Conservation (phyloP, 2,329 filamentous ascomycete genomes). For the Alternaria sp. region DNA sequence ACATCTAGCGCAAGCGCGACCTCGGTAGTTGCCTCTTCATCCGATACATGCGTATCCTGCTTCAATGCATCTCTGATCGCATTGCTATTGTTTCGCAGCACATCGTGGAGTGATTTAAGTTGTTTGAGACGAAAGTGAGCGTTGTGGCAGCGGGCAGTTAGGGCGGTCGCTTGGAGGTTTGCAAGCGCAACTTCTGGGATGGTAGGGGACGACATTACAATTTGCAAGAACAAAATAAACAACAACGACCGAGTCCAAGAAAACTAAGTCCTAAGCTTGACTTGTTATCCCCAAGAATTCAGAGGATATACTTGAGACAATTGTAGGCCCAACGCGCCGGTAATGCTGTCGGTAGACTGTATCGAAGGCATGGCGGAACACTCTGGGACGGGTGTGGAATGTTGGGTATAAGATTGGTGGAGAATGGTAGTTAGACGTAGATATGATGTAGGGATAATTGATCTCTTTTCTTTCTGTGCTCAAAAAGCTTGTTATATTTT, state of each 20-base stretch:
- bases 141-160: too few species aligned
- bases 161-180: slow-evolving; percentile 53
- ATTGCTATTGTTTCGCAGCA: slow-evolving; percentile 48
- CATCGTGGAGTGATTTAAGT: slow-evolving; percentile 55
- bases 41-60: slow-evolving; percentile 50
- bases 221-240: neutral
- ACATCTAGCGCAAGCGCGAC: slow-evolving; percentile 53
- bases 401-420: slow-evolving; percentile 64
- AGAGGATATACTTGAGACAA: slow-evolving; percentile 1
- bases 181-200: slow-evolving; percentile 37
- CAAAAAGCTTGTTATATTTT: too few species aligned
- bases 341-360: slow-evolving; percentile 42
- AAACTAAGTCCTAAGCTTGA: neutral
- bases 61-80: slow-evolving; percentile 54
- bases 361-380: slow-evolving; percentile 60
- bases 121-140: slow-evolving; percentile 59
- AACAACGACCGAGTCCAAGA: neutral
- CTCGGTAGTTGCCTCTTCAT: slow-evolving; percentile 55
- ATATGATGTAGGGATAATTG: neutral
- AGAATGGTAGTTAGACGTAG: slow-evolving; percentile 53
- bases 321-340: slow-evolving; percentile 5
- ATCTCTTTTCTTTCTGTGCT: too few species aligned
- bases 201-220: slow-evolving; percentile 25
- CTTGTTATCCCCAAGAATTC: slow-evolving; percentile 13
- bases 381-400: slow-evolving; percentile 60